Evolutionary conservation across 176 grass and related monocot species (phyloP).

Genomic region (Typha latifolia): DNA sequence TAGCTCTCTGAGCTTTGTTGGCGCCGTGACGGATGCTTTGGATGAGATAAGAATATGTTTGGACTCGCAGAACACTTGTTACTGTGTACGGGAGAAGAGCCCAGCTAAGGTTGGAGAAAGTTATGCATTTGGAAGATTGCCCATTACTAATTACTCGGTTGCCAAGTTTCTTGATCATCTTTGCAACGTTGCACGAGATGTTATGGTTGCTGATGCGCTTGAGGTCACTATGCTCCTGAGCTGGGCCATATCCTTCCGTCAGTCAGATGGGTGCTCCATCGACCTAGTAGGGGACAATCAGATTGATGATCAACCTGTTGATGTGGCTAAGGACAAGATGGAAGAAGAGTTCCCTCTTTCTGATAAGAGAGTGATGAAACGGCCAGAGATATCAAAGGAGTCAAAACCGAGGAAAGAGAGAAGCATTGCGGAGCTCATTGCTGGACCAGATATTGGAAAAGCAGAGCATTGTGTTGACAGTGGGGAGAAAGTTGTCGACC

Average conservation of each 20-base stretch:
- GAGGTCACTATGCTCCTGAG: conserved; percentile 2
- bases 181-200: background rate
- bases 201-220: conserved; percentile 3
- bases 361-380: background rate
- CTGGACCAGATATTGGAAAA: background rate
- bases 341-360: background rate
- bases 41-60: background rate
- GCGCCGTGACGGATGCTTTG: conserved; percentile 9
- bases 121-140: background rate
- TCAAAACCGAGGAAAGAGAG: conserved; percentile 10
- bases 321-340: background rate
- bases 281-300: background rate
- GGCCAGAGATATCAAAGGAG: conserved; percentile 12
- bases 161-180: conserved; percentile 2
- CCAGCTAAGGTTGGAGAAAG: background rate
- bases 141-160: background rate
- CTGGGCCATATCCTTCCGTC: conserved; percentile 1
- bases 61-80: background rate
- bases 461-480: background rate
- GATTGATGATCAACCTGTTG: background rate
- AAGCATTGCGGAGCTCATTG: conserved; percentile 19
- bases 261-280: no score
- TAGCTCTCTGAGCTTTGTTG: background rate
- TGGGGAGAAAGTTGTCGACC: background rate
- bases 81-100: background rate